Conservation (phyloP, 1,284 basidiomycete species). For the Singerocomus rubriflavus region DNA sequence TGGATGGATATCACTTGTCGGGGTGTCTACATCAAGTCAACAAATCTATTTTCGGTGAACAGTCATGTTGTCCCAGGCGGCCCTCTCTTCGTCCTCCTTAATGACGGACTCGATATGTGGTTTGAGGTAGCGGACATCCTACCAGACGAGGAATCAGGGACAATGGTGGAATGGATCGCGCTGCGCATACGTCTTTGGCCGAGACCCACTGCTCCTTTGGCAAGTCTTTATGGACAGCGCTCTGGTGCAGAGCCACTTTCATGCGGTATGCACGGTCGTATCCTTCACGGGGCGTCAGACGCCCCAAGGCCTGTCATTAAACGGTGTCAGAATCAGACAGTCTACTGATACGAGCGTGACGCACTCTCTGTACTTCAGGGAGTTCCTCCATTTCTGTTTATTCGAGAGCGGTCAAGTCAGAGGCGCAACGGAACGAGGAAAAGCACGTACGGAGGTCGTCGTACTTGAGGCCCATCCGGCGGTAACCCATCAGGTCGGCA, state of each 20-base stretch:
- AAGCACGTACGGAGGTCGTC: slow-evolving; percentile 83
- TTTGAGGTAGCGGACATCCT: slow-evolving; percentile 92
- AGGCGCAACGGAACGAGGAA: slow-evolving; percentile 1
- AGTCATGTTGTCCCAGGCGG: slow-evolving; percentile 77
- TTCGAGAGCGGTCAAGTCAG: slow-evolving; percentile 1
- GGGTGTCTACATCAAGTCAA: slow-evolving; percentile 22
- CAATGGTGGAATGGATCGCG: not conserved
- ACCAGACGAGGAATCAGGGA: slow-evolving; percentile 14
- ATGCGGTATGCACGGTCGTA: slow-evolving; percentile 95
- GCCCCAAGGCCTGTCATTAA: slow-evolving; percentile 67
- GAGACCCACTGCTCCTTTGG: slow-evolving; percentile 86
- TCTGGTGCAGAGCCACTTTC: slow-evolving; percentile 72
- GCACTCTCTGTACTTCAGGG: slow-evolving; percentile 80
- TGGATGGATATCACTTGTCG: slow-evolving; percentile 18
- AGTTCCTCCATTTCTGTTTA: slow-evolving; percentile 82
- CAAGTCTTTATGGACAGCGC: slow-evolving; percentile 78
- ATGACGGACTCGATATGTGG: slow-evolving; percentile 77
- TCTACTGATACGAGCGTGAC: slow-evolving; percentile 6
- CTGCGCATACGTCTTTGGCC: slow-evolving; percentile 62
- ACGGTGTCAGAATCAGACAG: not conserved
- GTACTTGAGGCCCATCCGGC: slow-evolving; percentile 88
- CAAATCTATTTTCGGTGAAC: slow-evolving; percentile 58
- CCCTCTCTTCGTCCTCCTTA: slow-evolving; percentile 79
- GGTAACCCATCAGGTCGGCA: slow-evolving; percentile 79
- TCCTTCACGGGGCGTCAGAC: slow-evolving; percentile 74